Percentiles rank a stretch among this genome's conserved stretches.
Evolutionary conservation across 345 rosid species (phyloP).

Genomic region (Nephelium lappaceum): DNA sequence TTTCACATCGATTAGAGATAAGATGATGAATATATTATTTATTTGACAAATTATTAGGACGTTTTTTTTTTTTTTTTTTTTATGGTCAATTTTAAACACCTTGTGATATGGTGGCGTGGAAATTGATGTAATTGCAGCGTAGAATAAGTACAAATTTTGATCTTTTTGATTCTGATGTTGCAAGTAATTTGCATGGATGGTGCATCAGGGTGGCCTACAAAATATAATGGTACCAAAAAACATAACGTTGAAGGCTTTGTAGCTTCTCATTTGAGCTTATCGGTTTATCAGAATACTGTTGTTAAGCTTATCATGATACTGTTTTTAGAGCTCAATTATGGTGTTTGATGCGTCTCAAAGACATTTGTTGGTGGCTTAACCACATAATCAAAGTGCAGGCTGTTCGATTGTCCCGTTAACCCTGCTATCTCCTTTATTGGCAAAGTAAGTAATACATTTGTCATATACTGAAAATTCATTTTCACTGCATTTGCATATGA

Average conservation of each 20-base stretch:
- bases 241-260: not conserved
- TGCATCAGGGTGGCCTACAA: not conserved
- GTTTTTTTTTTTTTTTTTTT: too few relatives aligned
- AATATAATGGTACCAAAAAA: not conserved
- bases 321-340: not conserved
- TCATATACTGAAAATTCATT: too few relatives aligned
- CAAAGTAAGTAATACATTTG: not conserved
- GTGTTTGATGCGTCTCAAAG: constrained; percentile 2
- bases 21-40: too few relatives aligned
- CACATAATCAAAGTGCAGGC: not conserved
- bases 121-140: not conserved
- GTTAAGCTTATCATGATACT: constrained; percentile 18
- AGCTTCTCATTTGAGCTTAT: not conserved
- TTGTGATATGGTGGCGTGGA: too few relatives aligned
- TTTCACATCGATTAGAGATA: not conserved
- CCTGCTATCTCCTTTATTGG: not conserved
- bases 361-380: not conserved
- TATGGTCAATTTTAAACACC: too few relatives aligned
- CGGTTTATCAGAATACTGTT: not conserved
- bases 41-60: too few relatives aligned
- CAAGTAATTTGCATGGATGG: not conserved
- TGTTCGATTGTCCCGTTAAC: not conserved
- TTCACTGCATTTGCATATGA: too few relatives aligned
- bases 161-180: not conserved
- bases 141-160: not conserved